Evolutionary conservation across 2,329 filamentous ascomycete genomes (phyloP).

Genomic region (Pleoardoris graminearum): DNA sequence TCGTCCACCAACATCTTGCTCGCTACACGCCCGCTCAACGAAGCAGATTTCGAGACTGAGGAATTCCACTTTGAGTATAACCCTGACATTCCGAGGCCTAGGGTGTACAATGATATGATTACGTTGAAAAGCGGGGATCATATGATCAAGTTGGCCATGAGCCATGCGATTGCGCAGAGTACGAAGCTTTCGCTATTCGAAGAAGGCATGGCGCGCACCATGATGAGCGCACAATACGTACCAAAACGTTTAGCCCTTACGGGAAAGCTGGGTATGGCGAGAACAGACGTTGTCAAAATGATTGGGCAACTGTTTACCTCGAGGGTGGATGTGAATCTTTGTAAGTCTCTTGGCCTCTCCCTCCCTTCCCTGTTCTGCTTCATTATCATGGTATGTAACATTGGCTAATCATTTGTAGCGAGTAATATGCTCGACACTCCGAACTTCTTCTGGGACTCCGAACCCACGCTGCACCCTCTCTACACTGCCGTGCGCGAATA

Average conservation of each 20-base stretch:
- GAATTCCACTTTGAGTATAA: constrained; percentile 99
- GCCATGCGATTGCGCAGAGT: constrained; percentile 94
- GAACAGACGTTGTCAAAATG: constrained; percentile 90
- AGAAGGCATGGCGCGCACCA: constrained; percentile 91
- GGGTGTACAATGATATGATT: constrained; percentile 99
- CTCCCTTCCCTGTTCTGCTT: neutral
- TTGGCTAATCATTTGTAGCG: too few species aligned
- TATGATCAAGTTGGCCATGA: constrained; percentile 98
- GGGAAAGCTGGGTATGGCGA: constrained; percentile 85
- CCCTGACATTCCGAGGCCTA: constrained; percentile 77
- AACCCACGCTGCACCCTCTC: constrained; percentile 90
- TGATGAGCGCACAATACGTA: constrained; percentile 89
- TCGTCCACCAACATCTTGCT: constrained; percentile 68
- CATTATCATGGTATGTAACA: neutral
- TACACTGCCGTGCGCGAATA: constrained; percentile 96
- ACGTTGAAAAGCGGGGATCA: constrained; percentile 92
- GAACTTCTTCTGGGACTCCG: constrained; percentile 98
- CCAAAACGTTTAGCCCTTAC: constrained; percentile 87
- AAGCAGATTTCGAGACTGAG: constrained; percentile 94
- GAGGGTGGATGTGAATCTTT: constrained; percentile 94
- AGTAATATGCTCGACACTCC: constrained; percentile 95
- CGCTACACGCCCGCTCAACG: constrained; percentile 76
- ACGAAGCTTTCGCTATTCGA: constrained; percentile 97
- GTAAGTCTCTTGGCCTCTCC: constrained; percentile 60
- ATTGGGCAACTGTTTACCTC: constrained; percentile 89